Evolutionary conservation across 1,139 yeast genomes (phyloP).

Genomic region (Geotrichum europaeum): DNA sequence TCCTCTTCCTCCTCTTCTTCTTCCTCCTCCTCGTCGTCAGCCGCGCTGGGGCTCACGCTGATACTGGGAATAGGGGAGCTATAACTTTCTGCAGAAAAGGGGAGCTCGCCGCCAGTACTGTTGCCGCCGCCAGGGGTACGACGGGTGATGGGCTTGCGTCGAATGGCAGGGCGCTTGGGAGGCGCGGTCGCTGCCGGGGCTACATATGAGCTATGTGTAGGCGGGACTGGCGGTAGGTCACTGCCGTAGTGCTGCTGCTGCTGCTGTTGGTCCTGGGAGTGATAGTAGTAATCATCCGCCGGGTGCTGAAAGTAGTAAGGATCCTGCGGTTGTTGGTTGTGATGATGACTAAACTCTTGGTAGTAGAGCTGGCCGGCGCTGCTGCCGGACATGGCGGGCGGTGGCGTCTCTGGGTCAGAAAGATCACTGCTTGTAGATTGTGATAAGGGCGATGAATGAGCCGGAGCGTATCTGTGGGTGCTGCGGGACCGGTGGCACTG

Average conservation of each 20-base stretch:
- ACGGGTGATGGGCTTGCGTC: slow-evolving; percentile 22
- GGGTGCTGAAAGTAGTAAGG: slow-evolving; percentile 6
- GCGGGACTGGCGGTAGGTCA: slow-evolving; percentile 14
- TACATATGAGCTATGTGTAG: slow-evolving; percentile 7
- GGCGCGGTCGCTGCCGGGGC: slow-evolving; percentile 9
- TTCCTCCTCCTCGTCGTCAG: not conserved
- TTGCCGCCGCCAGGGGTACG: slow-evolving; percentile 15
- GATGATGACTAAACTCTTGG: slow-evolving; percentile 5
- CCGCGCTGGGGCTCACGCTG: slow-evolving; percentile 1
- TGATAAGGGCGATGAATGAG: slow-evolving; percentile 11
- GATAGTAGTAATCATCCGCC: not conserved
- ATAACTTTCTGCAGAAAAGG: slow-evolving; percentile 29
- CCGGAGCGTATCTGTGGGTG: slow-evolving; percentile 3
- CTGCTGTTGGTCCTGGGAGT: not conserved
- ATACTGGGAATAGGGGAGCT: slow-evolving; percentile 5
- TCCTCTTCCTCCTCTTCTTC: not conserved
- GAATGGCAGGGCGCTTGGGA: slow-evolving; percentile 19
- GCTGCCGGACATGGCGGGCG: slow-evolving; percentile 1
- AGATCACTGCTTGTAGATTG: slow-evolving; percentile 11
- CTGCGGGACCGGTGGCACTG: not conserved
- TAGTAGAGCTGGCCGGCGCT: not conserved
- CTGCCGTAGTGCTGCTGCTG: slow-evolving; percentile 2
- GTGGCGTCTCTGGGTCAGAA: slow-evolving; percentile 5
- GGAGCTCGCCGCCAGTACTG: slow-evolving; percentile 19
- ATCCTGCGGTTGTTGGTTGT: slow-evolving; percentile 3